These are phyloP conservation scores for Apiospora marii DNA, from an alignment of 2,329 filamentous ascomycete species.

Conservation along the genomic window DNA sequence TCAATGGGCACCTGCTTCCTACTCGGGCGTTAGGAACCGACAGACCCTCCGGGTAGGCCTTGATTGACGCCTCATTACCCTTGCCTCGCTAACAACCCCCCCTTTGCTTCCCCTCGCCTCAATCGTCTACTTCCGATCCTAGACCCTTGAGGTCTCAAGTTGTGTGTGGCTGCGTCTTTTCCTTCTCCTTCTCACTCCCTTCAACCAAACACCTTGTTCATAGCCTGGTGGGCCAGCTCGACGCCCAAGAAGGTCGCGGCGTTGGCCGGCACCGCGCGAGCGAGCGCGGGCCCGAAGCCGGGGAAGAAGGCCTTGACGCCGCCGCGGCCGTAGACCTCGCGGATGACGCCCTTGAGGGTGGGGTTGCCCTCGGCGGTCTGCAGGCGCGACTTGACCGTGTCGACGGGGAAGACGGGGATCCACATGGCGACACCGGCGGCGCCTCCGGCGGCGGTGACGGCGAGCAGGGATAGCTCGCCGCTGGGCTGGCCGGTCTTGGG, in stretches of 20 bases:
- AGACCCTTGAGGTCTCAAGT: background rate
- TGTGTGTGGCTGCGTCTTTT: background rate
- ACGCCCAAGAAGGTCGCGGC: constrained; percentile 93
- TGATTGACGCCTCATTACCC: accelerated
- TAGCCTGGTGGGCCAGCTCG: constrained; percentile 82
- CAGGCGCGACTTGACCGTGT: constrained; percentile 93
- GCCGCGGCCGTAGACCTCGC: constrained; percentile 81
- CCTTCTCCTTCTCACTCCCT: background rate
- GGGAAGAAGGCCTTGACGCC: constrained; percentile 96
- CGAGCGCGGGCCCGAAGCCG: constrained; percentile 90
- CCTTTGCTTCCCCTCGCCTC: background rate
- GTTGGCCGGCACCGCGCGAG: constrained; percentile 93
- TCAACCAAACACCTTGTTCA: constrained; percentile 76
- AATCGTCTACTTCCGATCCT: too few relatives aligned
- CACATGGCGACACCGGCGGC: constrained; percentile 97
- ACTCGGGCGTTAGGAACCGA: background rate
- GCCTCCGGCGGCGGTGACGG: constrained; percentile 86
- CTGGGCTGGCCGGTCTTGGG: constrained; percentile 73
- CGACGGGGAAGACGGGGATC: constrained; percentile 97
- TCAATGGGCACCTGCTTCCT: background rate
- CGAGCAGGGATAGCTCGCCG: constrained; percentile 81
- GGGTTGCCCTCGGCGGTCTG: constrained; percentile 90
- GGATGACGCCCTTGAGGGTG: constrained; percentile 80
- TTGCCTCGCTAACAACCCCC: background rate
- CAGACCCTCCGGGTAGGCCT: background rate